Percentiles rank a stretch among this genome's conserved stretches.
Conservation (phyloP, 805 yeast species). For the Yarrowia divulgata region DNA sequence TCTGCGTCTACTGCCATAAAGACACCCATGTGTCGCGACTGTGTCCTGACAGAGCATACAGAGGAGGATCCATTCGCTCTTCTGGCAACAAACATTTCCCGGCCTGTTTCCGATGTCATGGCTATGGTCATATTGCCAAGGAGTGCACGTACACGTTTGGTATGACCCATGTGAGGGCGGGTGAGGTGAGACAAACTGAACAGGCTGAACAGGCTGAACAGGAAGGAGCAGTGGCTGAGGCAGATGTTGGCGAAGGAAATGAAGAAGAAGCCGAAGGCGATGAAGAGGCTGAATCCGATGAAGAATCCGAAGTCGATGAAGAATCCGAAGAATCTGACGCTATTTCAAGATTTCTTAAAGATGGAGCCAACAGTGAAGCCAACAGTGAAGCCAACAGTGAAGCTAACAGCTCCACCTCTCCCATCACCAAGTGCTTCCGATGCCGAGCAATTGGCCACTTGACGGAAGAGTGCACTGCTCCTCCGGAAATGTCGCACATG, state of each 20-base stretch:
- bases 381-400: no score
- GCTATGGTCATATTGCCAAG: neutral
- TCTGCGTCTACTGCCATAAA: no score
- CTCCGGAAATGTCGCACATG: neutral
- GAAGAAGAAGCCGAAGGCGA: neutral
- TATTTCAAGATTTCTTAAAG: neutral
- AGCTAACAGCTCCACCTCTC: neutral
- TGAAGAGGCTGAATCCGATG: neutral
- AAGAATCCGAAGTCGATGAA: neutral
- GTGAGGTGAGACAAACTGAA: no score
- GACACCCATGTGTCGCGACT: no score
- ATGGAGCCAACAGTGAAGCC: no score
- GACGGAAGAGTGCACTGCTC: neutral
- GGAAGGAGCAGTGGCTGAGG: no score
- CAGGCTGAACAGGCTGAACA: no score
- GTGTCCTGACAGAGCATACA: no score
- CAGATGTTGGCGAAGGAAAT: neutral
- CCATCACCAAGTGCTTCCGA: neutral
- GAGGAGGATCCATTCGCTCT: no score
- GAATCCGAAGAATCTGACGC: neutral
- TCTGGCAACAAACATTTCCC: no score
- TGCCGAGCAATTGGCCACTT: neutral
- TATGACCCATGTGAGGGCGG: neutral
- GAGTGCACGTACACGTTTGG: neutral
- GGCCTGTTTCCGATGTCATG: neutral